These are phyloP conservation scores for Elsinoe batatas DNA, from an alignment of 2,329 filamentous ascomycete genomes.

Conservation along the genomic window DNA sequence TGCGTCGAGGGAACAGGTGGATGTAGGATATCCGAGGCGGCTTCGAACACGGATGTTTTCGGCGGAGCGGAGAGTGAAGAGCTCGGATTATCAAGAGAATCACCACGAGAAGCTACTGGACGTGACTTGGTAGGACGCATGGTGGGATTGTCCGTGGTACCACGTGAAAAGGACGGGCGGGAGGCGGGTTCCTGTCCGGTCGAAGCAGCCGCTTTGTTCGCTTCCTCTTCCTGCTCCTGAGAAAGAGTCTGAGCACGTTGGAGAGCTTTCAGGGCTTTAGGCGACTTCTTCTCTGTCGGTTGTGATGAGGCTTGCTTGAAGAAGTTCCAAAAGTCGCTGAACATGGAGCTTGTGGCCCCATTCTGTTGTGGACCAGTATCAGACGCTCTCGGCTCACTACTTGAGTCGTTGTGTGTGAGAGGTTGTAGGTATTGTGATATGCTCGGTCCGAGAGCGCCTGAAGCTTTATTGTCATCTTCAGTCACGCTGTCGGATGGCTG, in stretches of 20 bases:
- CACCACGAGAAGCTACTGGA: slow-evolving; percentile 39
- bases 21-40: slow-evolving; percentile 83
- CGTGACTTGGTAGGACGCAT: slow-evolving; percentile 28
- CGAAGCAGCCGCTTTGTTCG: not conserved
- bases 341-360: slow-evolving; percentile 18
- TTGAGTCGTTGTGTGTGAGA: slow-evolving; percentile 35
- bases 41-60: slow-evolving; percentile 87
- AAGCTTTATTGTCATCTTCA: slow-evolving; percentile 46
- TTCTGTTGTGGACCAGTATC: not conserved
- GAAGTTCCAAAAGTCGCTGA: slow-evolving; percentile 56
- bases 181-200: not conserved
- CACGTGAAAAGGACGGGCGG: slow-evolving; percentile 12
- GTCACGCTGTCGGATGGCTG: slow-evolving; percentile 58
- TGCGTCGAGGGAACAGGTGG: slow-evolving; percentile 73
- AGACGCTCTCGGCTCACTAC: not conserved
- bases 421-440: not conserved
- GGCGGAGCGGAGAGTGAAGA: slow-evolving; percentile 59
- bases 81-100: slow-evolving; percentile 38
- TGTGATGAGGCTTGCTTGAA: slow-evolving; percentile 56
- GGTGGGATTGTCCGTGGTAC: slow-evolving; percentile 16
- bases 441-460: slow-evolving; percentile 14
- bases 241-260: slow-evolving; percentile 63
- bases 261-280: slow-evolving; percentile 27
- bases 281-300: slow-evolving; percentile 54
- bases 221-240: not conserved